phyloP scores from a whole-genome alignment of 75 land plant species.

The Cunninghamia lanceolata region DNA sequence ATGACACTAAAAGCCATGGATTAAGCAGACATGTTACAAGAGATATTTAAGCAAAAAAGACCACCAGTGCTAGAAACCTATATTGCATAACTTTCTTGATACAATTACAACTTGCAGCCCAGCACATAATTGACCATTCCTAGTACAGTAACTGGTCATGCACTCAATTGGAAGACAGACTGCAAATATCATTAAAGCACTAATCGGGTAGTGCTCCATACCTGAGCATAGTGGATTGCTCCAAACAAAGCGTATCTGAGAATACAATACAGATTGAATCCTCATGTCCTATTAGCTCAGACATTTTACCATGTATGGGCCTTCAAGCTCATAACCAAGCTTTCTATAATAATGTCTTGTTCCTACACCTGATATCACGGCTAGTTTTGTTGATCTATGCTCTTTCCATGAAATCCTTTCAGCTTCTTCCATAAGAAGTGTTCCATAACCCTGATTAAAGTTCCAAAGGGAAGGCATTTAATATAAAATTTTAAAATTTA shows the following conservation, averaged over 20 bases:
- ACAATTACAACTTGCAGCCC: neutral
- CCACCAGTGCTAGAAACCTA: neutral
- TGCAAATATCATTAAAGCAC: neutral
- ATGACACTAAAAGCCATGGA: neutral
- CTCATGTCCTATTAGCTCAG: constrained; percentile 14
- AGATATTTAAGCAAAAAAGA: neutral
- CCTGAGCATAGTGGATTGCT: neutral
- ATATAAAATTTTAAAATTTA: neutral
- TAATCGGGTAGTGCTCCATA: neutral
- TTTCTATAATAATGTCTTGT: constrained; percentile 97
- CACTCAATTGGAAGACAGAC: neutral
- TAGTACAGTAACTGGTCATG: neutral
- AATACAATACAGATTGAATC: neutral
- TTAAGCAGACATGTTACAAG: neutral
- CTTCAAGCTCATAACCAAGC: constrained; percentile 96
- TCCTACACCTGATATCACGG: constrained; percentile 97
- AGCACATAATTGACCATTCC: neutral
- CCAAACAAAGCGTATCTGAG: neutral
- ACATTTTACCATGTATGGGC: constrained; percentile 97
- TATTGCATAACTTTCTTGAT: neutral
- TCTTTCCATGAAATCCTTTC: constrained; percentile 87
- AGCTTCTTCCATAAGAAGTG: constrained; percentile 97
- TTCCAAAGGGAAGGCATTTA: neutral
- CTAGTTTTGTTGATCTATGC: constrained; percentile 89
- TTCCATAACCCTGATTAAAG: constrained; percentile 83